Evolutionary conservation across 108 stramenopile genomes (phyloP), one percentile per base, ranked within the genome.

Genomic region (Fragilariopsis cylindrus): DNA sequence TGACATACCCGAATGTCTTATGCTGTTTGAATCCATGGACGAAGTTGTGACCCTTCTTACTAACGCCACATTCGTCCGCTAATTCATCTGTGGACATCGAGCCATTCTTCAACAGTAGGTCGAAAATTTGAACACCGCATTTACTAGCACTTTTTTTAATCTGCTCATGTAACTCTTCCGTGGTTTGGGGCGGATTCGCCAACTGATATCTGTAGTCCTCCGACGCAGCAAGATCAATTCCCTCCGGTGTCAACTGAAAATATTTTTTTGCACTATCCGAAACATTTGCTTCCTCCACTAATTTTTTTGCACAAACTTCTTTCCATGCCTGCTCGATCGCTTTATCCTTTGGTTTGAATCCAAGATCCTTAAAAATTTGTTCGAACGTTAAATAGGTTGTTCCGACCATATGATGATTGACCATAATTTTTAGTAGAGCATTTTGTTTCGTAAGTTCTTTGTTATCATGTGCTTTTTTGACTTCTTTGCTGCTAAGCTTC

Each of bases 61-160:
- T 53, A 11, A 60, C 58, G 4, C 58, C 58, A 21, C 58, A 60
- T 9, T 21, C 58, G 58, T 18, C 58, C 16, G 58, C 58, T 7
- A 60, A 7, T 30, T 60, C 58, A 7, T 21, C 41, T 30, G 58
- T 4, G n/a, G 58, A 21, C 58, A 30, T 18, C 11, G 58, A 11
- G 39, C 18, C 58, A 9, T 60, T 9, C 4, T 60, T 4, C 18
- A 60, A 41, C 1, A 60, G 16, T 3, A 30, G 3, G 15, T 60
- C 58, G 41, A 60, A 60, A 40, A 60, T 60, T 40, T 11, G 11
- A 8, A 40, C 58, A 7, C 58, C 58, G 9, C 41, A 30, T 30
- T 18, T 11, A n/a, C 11, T 60, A 9, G 58, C 58, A n/a, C n/a
- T 18, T 11, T 8, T n/a, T 40, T 30, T 18, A 40, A 60, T 60